Evolutionary conservation across 139 green algal species (phyloP).

Genomic region (Astrephomene gubernaculifera): DNA sequence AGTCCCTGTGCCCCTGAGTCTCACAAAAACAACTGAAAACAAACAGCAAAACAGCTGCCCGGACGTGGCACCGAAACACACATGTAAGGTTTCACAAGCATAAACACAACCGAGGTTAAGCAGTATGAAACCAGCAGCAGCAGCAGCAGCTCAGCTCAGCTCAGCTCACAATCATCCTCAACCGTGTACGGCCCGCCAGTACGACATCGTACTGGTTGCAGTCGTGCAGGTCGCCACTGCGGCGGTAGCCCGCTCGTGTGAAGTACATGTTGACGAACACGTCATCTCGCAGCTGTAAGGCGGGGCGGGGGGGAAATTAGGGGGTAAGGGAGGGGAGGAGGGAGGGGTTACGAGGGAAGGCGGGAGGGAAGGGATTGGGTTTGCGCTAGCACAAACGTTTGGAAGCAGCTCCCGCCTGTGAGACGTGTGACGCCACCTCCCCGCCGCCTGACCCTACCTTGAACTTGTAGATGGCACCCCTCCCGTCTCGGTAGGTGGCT

Average conservation of each 20-base stretch:
- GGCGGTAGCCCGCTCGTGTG: slow-evolving; percentile 42
- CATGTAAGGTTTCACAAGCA: too few relatives aligned
- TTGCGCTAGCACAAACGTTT: neutral
- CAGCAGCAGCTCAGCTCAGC: too few relatives aligned
- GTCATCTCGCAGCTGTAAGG: neutral
- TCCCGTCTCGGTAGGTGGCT: neutral
- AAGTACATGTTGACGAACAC: slow-evolving; percentile 52
- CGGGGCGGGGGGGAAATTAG: too few relatives aligned
- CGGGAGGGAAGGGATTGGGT: too few relatives aligned
- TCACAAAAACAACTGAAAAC: too few relatives aligned
- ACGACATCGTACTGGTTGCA: slow-evolving; percentile 57
- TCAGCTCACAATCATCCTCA: slow-evolving; percentile 38
- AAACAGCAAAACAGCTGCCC: too few relatives aligned
- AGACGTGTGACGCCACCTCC: neutral
- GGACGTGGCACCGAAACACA: too few relatives aligned
- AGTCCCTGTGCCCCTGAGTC: too few relatives aligned
- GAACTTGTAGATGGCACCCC: slow-evolving; percentile 52
- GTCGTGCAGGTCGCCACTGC: slow-evolving; percentile 56
- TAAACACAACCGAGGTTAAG: too few relatives aligned
- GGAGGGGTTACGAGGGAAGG: neutral
- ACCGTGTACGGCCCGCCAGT: slow-evolving; percentile 25
- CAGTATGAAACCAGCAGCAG: too few relatives aligned
- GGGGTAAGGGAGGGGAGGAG: neutral
- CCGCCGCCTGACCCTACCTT: slow-evolving; percentile 2
- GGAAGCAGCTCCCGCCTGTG: neutral